Conservation (phyloP, 176 grass and related monocot genomes). For the Rhynchospora pubera region DNA sequence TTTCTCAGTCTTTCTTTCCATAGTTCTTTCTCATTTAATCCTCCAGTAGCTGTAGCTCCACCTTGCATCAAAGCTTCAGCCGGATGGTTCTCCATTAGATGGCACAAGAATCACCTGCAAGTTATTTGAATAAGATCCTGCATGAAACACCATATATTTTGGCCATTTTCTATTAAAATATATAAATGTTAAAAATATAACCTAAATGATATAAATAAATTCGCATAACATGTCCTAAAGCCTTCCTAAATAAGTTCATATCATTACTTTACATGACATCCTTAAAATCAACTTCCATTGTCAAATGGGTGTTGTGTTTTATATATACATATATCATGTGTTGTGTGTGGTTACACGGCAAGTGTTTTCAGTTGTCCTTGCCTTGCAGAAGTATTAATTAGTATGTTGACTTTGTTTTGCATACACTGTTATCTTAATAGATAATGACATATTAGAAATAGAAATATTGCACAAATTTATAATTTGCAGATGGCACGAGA, state of each 20-base stretch:
- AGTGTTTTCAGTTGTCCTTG: no score
- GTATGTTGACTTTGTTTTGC: not conserved
- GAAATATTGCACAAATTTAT: no score
- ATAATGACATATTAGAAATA: not conserved
- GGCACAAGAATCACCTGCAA: not conserved
- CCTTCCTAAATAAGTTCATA: not conserved
- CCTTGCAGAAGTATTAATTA: not conserved
- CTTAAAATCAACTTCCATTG: no score
- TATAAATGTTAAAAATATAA: not conserved
- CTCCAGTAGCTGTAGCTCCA: not conserved
- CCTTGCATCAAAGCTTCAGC: not conserved
- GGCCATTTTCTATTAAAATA: not conserved
- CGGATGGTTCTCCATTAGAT: slow-evolving; percentile 10
- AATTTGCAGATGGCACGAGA: no score
- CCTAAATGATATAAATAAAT: not conserved
- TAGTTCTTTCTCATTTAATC: not conserved
- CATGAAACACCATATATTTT: not conserved
- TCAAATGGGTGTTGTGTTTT: no score
- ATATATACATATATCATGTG: no score
- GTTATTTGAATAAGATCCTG: not conserved
- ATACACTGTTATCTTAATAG: not conserved
- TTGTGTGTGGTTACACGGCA: no score
- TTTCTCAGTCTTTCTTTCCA: slow-evolving; percentile 19
- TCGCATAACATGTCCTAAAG: not conserved
- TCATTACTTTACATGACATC: not conserved